Base-by-base conservation (phyloP, 2,329 filamentous ascomycete species). In the Stemphylium vesicarium region DNA sequence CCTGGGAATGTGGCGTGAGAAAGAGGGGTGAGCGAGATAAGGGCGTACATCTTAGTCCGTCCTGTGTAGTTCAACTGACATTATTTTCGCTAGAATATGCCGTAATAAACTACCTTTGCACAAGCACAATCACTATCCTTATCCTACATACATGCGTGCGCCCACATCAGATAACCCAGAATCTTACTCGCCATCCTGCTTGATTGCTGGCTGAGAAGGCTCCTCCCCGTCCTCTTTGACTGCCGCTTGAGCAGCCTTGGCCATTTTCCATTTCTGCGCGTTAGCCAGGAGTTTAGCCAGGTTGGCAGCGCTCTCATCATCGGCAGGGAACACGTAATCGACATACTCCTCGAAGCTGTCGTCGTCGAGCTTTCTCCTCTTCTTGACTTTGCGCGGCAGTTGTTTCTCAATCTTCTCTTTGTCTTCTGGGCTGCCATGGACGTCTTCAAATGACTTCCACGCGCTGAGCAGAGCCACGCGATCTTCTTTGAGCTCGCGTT, bases 311-410 rank as follows among this genome's bases (percentile, higher is more conserved):
- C 91, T 89, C 78, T 91, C 86, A 75, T 97, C 93, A 79, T 98
- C 95, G 4, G 91, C 92, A 0, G 95, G 95, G 85, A 99, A 99
- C 31, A 99, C 86, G 69, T 96, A 98, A 75, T 98, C 95, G 78
- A 95, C 86, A 76, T 96, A 98, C 79, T 99, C 95, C 82, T 99
- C 92, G 80, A 92, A 97, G 33, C 86, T 88, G 74, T 95, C 93
- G 77, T 97, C 94, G 73, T 96, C 93, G 75, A 96, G 78, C 84
- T 88, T 92, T 76, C 95, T 88, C 70, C 92, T 84, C 83, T 95
- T 94, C 87, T 96, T 98, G 71, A 91, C 90, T 78, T 88, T 88
- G 62, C 93, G 85, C 31, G 95, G 95, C 92, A 98, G 96, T 81
- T 96, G 91, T 74, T 88, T 91, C 77, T 95, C 88, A 60, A 99